A percentile compares a stretch with the other conserved stretches of the same genome.
phyloP scores from a whole-genome alignment of 2,329 filamentous ascomycete genomes.

The Phaeosphaeriaceae sp. region DNA sequence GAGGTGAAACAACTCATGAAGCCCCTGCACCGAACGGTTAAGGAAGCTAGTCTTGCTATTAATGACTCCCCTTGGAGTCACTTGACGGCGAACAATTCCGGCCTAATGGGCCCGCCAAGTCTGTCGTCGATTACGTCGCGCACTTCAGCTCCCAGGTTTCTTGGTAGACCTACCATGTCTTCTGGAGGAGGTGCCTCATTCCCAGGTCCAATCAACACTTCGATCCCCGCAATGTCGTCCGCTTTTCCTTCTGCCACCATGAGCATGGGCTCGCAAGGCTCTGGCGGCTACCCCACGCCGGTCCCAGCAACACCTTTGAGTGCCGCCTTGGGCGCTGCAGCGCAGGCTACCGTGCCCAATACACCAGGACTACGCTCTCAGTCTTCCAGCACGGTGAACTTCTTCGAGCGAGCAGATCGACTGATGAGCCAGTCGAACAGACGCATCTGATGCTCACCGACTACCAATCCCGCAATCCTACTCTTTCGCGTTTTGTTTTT shows the following conservation, averaged over 20 bases:
- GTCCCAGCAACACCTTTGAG: slow-evolving; percentile 88
- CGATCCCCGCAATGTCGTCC: slow-evolving; percentile 38
- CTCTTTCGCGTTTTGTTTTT: slow-evolving; percentile 1
- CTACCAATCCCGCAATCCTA: neutral
- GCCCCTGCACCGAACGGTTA: slow-evolving; percentile 82
- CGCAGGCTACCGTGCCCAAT: slow-evolving; percentile 86
- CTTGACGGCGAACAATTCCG: slow-evolving; percentile 51
- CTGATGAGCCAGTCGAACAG: slow-evolving; percentile 40
- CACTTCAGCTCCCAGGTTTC: slow-evolving; percentile 41
- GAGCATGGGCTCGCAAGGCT: slow-evolving; percentile 37
- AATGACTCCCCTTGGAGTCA: slow-evolving; percentile 69
- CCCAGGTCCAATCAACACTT: slow-evolving; percentile 47
- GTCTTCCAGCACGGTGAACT: slow-evolving; percentile 37
- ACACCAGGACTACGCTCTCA: slow-evolving; percentile 38
- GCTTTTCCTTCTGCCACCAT: slow-evolving; percentile 34
- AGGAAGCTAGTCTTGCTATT: slow-evolving; percentile 79
- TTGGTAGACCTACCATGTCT: slow-evolving; percentile 34
- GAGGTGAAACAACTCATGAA: slow-evolving; percentile 78
- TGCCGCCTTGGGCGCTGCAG: slow-evolving; percentile 86
- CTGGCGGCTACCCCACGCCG: slow-evolving; percentile 59
- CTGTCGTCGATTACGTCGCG: slow-evolving; percentile 46
- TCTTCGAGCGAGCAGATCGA: slow-evolving; percentile 46
- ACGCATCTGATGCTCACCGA: slow-evolving; percentile 28
- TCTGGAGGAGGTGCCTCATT: slow-evolving; percentile 34
- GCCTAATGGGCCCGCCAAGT: slow-evolving; percentile 37